Percentiles rank a stretch among this genome's conserved stretches.
Conservation (phyloP, 2,329 filamentous ascomycete species). For the Eutypella sp. region DNA sequence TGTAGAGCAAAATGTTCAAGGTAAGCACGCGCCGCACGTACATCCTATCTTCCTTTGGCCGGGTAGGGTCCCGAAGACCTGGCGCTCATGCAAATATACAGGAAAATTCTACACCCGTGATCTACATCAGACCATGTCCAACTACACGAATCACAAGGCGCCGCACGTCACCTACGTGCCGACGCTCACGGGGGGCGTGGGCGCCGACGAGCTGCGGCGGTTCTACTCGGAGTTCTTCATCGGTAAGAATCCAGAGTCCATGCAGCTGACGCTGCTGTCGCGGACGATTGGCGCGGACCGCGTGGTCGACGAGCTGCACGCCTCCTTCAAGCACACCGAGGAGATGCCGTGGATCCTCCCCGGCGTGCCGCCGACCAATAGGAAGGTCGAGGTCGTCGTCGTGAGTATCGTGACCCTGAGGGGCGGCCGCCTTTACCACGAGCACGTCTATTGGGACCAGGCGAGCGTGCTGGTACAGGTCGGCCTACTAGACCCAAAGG, state of each 20-base stretch:
- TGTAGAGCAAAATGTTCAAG: slow-evolving; percentile 61
- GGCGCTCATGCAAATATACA: slow-evolving; percentile 10
- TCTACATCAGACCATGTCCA: slow-evolving; percentile 56
- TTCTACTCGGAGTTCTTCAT: slow-evolving; percentile 66
- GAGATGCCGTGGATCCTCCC: slow-evolving; percentile 58
- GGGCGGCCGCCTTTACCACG: slow-evolving; percentile 59
- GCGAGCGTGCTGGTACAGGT: slow-evolving; percentile 58
- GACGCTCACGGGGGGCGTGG: slow-evolving; percentile 60
- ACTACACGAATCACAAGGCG: slow-evolving; percentile 53
- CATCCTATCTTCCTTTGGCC: background rate
- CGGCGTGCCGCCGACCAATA: slow-evolving; percentile 51
- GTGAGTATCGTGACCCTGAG: slow-evolving; percentile 59
- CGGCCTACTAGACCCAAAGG: slow-evolving; percentile 45
- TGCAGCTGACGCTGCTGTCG: slow-evolving; percentile 55
- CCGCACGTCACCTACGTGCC: slow-evolving; percentile 67
- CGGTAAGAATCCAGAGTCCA: slow-evolving; percentile 55
- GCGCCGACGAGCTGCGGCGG: slow-evolving; percentile 49
- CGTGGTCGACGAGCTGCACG: slow-evolving; percentile 59
- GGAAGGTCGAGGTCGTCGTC: slow-evolving; percentile 52
- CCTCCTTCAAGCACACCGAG: slow-evolving; percentile 52
- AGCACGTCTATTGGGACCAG: slow-evolving; percentile 67
- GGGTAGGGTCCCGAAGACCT: background rate
- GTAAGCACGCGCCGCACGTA: slow-evolving; percentile 30
- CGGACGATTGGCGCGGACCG: slow-evolving; percentile 61
- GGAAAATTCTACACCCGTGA: slow-evolving; percentile 53